Base-by-base conservation (phyloP, 306 rosid genomes). In the Trifolium fragiferum region DNA sequence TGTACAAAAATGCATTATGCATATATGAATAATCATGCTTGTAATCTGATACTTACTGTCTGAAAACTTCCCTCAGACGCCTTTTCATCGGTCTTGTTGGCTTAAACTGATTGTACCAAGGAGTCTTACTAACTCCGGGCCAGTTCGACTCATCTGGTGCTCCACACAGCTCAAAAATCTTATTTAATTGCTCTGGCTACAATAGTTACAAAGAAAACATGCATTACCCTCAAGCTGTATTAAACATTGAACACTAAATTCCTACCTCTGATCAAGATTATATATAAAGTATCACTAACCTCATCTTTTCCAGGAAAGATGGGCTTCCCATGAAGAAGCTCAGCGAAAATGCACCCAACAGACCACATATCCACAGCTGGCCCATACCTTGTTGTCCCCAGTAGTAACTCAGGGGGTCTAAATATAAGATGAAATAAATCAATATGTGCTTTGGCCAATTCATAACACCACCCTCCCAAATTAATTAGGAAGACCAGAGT, bases 301-400 rank as follows among this genome's bases (percentile, higher is more conserved):
- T 90, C 96, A 37, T 81, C 87, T 86, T 85, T 90, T 71, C 96
- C 96, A 65, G 90, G 90, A 67, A 90, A 79, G 65, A 90, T 87
- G 49, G 92, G 90, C 66, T 84, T 84, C 70, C 92, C 96, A 51
- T 87, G 80, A 54, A 90, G 84, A 74, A 90, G 96, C 82, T 90
- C 96, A 7, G 89, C 96, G 66, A 90, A 90, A 77, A 87, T 90
- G 73, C 96, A 87, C 77, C 96, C 96, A 55, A 87, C 96, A 46
- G 96, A 90, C 96, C 96, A 90, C 92, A 90, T 84, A 49, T 90
- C 96, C 72, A 90, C 89, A 49, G 96, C 92, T 21, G 92, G 90
- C 44, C 92, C 96, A 73, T 90, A 90, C 80, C 80, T 87, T 9
- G 92, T 90, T 58, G 92, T 79, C 81, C 92, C 92, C 23, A 90